Evolutionary conservation across 257 asterid species (phyloP), one percentile per base, ranked within the genome.

Genomic region (Solanum sitiens): DNA sequence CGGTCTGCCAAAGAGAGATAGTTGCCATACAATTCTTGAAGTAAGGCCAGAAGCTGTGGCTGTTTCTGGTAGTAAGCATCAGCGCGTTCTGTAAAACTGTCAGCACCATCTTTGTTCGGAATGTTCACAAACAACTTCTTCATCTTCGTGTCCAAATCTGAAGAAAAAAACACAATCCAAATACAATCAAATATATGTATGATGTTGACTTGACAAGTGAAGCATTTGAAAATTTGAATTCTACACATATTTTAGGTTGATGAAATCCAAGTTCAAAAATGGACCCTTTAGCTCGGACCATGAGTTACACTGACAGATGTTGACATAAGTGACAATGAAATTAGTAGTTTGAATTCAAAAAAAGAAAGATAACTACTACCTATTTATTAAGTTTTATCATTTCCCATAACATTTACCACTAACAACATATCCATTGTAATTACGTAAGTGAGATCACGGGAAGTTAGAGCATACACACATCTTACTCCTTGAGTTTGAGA

Each of bases 91-190:
- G 95, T 94, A 84, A 95, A 97, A 73, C 94, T 93, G 91, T 93
- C 96, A 5, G 65, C 93, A 87, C 75, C 91, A 89, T 68, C 90
- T 35, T 91, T 90, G 70, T 80, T 93, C 0, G 91, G 86, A 16
- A 82, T 77, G 86, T 89, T 95, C 50, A 86, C 63, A 20, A 92
- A 87, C 89, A 95, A 53, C 86, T 80, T 87, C 87, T 93, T 96
- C 94, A 95, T 93, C 87, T 95, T 92, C 89, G 93, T 98, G n/a
- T 95, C 99, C 93, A 95, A 89, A 92, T 97, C 99, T 97, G 93
- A 77, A 44, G 25, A n/a, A n/a, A n/a, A 39, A 7, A 44, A 0
- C 63, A 42, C 2, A 42, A 14, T 25, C 53, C 83, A 39, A 35
- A 10, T 73, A 37, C 23, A 75, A 76, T 42, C 84, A 44, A 25